Evolutionary conservation across 208 protist genomes (phyloP).

Genomic region (Leishmania major): DNA sequence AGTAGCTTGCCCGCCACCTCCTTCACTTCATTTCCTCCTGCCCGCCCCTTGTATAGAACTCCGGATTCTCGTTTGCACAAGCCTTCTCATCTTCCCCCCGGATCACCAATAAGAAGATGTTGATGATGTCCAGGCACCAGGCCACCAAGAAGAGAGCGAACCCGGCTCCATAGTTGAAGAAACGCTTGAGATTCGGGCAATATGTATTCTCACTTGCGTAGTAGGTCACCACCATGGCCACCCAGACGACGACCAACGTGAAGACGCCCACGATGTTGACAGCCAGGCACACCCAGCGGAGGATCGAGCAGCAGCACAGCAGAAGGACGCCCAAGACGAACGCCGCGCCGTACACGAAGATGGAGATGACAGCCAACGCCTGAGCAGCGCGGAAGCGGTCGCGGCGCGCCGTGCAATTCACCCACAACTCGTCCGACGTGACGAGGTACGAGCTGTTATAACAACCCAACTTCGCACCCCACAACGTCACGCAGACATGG

Average conservation of each 20-base stretch:
- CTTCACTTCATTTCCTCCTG: too few relatives aligned
- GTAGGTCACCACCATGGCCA: constrained; percentile 33
- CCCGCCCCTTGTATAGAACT: too few relatives aligned
- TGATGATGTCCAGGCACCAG: constrained; percentile 45
- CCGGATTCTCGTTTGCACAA: too few relatives aligned
- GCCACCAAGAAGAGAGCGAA: constrained; percentile 41
- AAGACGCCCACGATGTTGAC: constrained; percentile 35
- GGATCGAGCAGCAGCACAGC: too few relatives aligned
- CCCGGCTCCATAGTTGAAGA: constrained; percentile 21
- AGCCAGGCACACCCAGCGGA: constrained; percentile 30
- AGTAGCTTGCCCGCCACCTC: too few relatives aligned
- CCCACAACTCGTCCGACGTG: constrained; percentile 19
- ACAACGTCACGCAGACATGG: constrained; percentile 44
- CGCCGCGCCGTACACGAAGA: constrained; percentile 15
- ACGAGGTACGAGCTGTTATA: background rate
- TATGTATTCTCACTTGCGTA: too few relatives aligned
- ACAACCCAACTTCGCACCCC: constrained; percentile 49
- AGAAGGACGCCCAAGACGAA: background rate
- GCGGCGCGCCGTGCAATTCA: constrained; percentile 23
- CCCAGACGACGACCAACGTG: constrained; percentile 37
- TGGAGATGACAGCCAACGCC: constrained; percentile 43
- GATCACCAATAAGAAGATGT: constrained; percentile 40
- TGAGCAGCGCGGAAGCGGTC: constrained; percentile 42
- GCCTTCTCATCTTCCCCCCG: background rate
- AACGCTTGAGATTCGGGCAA: too few relatives aligned